These are phyloP conservation scores for Aspergillus jensenii DNA, from an alignment of 2,329 filamentous ascomycete genomes.

Conservation along the genomic window DNA sequence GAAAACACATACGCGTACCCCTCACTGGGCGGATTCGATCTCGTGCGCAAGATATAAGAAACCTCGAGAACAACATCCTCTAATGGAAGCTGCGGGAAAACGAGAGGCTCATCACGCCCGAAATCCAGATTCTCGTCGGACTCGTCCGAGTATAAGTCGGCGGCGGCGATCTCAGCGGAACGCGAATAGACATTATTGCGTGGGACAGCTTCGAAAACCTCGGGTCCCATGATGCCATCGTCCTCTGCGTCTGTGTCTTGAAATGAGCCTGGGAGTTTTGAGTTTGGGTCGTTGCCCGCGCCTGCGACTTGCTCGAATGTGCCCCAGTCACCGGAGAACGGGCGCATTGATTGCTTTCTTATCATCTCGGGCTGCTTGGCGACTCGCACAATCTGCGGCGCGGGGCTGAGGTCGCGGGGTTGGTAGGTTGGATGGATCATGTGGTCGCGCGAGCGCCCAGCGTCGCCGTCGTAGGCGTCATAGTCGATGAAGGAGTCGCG, in stretches of 20 bases:
- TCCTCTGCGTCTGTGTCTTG: constrained; percentile 5
- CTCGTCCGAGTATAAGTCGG: constrained; percentile 10
- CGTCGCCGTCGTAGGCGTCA: neutral
- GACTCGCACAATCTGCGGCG: constrained; percentile 9
- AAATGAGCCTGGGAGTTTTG: constrained; percentile 6
- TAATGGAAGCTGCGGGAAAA: constrained; percentile 8
- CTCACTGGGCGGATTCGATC: constrained; percentile 6
- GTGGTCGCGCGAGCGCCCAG: constrained; percentile 2
- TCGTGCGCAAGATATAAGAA: constrained; percentile 3
- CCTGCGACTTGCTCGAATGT: neutral
- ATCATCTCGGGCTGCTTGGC: constrained; percentile 11
- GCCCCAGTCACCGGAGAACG: constrained; percentile 7
- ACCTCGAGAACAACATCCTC: constrained; percentile 8
- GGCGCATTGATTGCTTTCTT: constrained; percentile 7
- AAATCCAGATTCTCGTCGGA: constrained; percentile 9
- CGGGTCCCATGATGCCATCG: neutral
- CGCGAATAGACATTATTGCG: neutral
- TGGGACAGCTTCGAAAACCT: neutral
- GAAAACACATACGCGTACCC: constrained; percentile 14
- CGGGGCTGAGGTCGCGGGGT: constrained; percentile 9
- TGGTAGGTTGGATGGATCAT: constrained; percentile 4
- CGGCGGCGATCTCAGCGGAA: neutral
- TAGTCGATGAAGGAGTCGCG: constrained; percentile 8
- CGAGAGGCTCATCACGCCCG: neutral
- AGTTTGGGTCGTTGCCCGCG: neutral